Evolutionary conservation across 1,284 basidiomycete genomes (phyloP).

Genomic region (Microbotryum scabiosae): DNA sequence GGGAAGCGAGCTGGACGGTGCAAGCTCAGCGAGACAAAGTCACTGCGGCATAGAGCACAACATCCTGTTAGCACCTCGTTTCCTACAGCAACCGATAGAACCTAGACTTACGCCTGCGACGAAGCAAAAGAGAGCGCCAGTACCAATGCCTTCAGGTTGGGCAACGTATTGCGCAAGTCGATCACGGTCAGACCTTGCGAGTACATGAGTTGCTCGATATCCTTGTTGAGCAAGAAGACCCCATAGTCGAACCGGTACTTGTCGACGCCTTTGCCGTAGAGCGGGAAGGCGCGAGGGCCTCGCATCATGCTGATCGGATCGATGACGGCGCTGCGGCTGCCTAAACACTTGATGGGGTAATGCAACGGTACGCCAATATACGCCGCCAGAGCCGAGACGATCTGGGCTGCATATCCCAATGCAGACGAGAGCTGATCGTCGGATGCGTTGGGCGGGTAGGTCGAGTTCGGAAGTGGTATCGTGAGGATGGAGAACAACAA

Average conservation of each 20-base stretch:
- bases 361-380: slow-evolving; percentile 68
- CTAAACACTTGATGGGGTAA: slow-evolving; percentile 81
- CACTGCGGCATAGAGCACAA: too few relatives aligned
- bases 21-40: too few relatives aligned
- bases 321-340: slow-evolving; percentile 75
- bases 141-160: slow-evolving; percentile 51
- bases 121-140: slow-evolving; percentile 20
- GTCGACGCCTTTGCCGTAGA: slow-evolving; percentile 90
- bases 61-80: too few relatives aligned
- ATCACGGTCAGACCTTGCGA: slow-evolving; percentile 75
- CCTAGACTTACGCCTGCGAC: slow-evolving; percentile 1
- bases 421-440: slow-evolving; percentile 52
- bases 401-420: slow-evolving; percentile 75
- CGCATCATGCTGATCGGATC: slow-evolving; percentile 90
- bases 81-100: too few relatives aligned
- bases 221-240: slow-evolving; percentile 92
- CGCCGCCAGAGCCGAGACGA: slow-evolving; percentile 67
- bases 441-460: slow-evolving; percentile 46
- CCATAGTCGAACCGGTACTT: slow-evolving; percentile 96
- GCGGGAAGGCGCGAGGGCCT: slow-evolving; percentile 86
- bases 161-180: slow-evolving; percentile 88
- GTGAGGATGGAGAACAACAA: slow-evolving; percentile 62
- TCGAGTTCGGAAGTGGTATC: slow-evolving; percentile 69
- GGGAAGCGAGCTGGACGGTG: too few relatives aligned
- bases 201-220: slow-evolving; percentile 92